Conservation (phyloP, 352 stramenopile genomes). For the Phytophthora europaea region DNA sequence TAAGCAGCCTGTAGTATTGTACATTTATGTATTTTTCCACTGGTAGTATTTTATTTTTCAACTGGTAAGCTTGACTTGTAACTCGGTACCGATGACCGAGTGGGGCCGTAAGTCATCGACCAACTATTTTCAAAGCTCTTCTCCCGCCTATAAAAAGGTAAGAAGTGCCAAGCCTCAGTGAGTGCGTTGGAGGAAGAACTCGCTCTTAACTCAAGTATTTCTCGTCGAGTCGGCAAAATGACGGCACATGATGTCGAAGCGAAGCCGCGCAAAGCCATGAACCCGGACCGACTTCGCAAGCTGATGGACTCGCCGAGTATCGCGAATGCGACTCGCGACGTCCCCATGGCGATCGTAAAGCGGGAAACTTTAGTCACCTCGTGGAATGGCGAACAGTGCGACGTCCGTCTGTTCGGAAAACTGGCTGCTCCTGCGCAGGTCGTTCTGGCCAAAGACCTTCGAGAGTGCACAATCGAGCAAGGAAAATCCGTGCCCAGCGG, state of each 20-base stretch:
- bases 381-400: constrained; percentile 73
- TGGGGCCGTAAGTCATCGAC: background rate
- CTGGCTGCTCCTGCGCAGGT: constrained; percentile 42
- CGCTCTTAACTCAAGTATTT: background rate
- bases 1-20: too few relatives aligned
- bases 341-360: constrained; percentile 51
- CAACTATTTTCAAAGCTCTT: constrained; percentile 17
- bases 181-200: background rate
- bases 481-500: constrained; percentile 28
- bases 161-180: background rate
- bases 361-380: constrained; percentile 51
- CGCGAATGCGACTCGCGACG: constrained; percentile 47
- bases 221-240: constrained; percentile 6
- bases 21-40: too few relatives aligned
- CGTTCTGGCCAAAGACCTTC: constrained; percentile 47
- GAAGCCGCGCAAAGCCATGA: constrained; percentile 50
- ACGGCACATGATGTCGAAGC: constrained; percentile 18
- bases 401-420: constrained; percentile 60
- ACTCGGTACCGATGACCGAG: too few relatives aligned
- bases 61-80: too few relatives aligned
- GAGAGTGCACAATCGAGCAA: constrained; percentile 38
- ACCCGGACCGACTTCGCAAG: constrained; percentile 66
- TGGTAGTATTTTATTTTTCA: too few relatives aligned
- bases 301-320: constrained; percentile 68
- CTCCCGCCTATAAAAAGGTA: background rate